These are phyloP conservation scores for Boletus pseudo-olivaceus DNA, from an alignment of 768 basidiomycete genomes.

Conservation along the genomic window DNA sequence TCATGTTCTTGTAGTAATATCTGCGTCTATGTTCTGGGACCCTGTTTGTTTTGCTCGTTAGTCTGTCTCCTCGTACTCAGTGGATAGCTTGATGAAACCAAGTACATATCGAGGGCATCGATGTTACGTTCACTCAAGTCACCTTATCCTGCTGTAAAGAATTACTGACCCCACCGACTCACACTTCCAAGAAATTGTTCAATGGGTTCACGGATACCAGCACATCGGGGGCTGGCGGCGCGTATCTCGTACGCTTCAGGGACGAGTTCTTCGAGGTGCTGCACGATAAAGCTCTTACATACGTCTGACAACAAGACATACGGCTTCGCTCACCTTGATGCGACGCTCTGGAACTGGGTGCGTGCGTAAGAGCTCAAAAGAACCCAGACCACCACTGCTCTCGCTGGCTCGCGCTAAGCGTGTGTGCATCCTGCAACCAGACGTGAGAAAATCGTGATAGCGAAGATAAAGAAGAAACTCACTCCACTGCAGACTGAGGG, in stretches of 20 bases:
- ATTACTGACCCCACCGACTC: slow-evolving; percentile 13
- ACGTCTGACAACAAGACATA: not conserved
- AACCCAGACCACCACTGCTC: slow-evolving; percentile 18
- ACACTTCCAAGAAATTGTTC: slow-evolving; percentile 19
- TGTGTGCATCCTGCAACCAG: slow-evolving; percentile 56
- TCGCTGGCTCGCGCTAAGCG: slow-evolving; percentile 61
- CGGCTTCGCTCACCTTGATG: slow-evolving; percentile 51
- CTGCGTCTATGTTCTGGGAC: not conserved
- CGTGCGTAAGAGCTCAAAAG: slow-evolving; percentile 67
- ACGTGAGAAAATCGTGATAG: not conserved
- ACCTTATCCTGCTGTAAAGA: not conserved
- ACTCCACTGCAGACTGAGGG: slow-evolving; percentile 74
- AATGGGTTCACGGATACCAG: slow-evolving; percentile 34
- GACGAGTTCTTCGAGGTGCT: slow-evolving; percentile 53
- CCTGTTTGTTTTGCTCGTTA: not conserved
- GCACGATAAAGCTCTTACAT: not conserved
- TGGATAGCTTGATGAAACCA: not conserved
- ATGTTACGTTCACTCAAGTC: not conserved
- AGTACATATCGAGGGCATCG: not conserved
- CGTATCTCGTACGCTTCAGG: slow-evolving; percentile 56
- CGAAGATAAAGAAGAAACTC: not conserved
- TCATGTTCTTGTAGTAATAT: slow-evolving; percentile 3
- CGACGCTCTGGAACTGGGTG: slow-evolving; percentile 77
- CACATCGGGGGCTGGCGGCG: slow-evolving; percentile 56
- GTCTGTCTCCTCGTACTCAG: not conserved